A percentile compares a stretch with the other conserved stretches of the same genome.
Evolutionary conservation across 2,329 filamentous ascomycete genomes (phyloP).

Genomic region (Monilinia laxa): DNA sequence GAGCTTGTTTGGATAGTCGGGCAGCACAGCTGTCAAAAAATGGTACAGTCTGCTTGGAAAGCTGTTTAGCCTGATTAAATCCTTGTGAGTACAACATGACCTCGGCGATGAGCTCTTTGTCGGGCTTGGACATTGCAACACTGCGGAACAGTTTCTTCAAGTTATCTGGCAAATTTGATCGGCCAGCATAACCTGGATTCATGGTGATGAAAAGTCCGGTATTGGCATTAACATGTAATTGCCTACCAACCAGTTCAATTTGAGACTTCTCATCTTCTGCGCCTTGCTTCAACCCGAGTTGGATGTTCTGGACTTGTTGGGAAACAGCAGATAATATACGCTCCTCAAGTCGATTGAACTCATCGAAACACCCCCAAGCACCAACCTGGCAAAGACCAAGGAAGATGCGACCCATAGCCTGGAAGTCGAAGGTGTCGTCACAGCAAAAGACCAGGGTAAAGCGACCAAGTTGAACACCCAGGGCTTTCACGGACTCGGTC

Average conservation of each 20-base stretch:
- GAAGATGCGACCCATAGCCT: conserved; percentile 99
- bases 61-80: conserved; percentile 90
- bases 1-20: conserved; percentile 88
- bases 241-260: conserved; percentile 91
- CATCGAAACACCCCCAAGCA: conserved; percentile 99
- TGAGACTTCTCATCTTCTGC: conserved; percentile 79
- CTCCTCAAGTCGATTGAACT: conserved; percentile 99
- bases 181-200: conserved; percentile 98
- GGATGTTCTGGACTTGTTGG: conserved; percentile 99
- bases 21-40: conserved; percentile 92
- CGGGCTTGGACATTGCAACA: conserved; percentile 98
- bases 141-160: conserved; percentile 99
- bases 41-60: conserved; percentile 94
- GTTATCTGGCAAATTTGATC: conserved; percentile 97
- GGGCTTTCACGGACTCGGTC: conserved; percentile 96
- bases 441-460: conserved; percentile 99
- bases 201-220: conserved; percentile 99
- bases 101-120: conserved; percentile 98
- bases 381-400: conserved; percentile 98
- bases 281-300: conserved; percentile 86
- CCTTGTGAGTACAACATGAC: conserved; percentile 99
- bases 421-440: conserved; percentile 99
- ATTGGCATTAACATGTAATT: conserved; percentile 84
- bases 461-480: conserved; percentile 92
- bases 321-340: conserved; percentile 96